phyloP scores from a whole-genome alignment of 306 rosid genomes.

The Leucaena leucocephala region DNA sequence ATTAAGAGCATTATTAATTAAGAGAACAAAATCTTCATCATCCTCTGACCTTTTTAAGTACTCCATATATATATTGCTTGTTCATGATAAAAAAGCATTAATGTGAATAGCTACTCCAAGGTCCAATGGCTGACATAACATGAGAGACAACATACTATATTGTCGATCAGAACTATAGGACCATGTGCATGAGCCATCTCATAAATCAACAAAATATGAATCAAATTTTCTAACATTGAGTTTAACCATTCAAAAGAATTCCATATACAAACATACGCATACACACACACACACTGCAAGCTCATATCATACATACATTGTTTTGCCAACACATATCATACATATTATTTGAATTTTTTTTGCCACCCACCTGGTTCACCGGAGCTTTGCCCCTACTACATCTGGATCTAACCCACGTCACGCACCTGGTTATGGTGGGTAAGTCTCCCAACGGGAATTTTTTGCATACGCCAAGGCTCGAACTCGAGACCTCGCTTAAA shows the following conservation, averaged over 20 bases:
- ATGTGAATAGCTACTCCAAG: constrained; percentile 77
- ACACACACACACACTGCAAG: too few relatives aligned
- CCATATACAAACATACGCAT: too few relatives aligned
- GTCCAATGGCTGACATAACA: constrained; percentile 78
- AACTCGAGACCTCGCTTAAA: too few relatives aligned
- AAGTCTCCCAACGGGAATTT: too few relatives aligned
- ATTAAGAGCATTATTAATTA: background rate
- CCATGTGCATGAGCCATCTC: constrained; percentile 76
- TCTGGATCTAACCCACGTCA: too few relatives aligned
- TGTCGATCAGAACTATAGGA: constrained; percentile 83
- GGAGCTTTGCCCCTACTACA: too few relatives aligned
- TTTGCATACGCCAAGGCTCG: too few relatives aligned
- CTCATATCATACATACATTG: too few relatives aligned
- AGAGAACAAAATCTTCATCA: constrained; percentile 11
- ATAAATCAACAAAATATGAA: constrained; percentile 15
- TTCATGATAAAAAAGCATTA: constrained; percentile 19
- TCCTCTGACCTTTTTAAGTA: background rate
- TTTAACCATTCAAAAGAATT: constrained; percentile 5
- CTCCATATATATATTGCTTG: background rate
- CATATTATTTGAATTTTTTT: too few relatives aligned
- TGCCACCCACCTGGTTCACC: too few relatives aligned
- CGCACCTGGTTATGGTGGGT: too few relatives aligned
- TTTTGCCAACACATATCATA: too few relatives aligned
- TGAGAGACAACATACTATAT: constrained; percentile 92
- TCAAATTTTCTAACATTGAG: constrained; percentile 9